Base-by-base conservation (phyloP, 1,284 basidiomycete species). In the Leccinum subrobustum region DNA sequence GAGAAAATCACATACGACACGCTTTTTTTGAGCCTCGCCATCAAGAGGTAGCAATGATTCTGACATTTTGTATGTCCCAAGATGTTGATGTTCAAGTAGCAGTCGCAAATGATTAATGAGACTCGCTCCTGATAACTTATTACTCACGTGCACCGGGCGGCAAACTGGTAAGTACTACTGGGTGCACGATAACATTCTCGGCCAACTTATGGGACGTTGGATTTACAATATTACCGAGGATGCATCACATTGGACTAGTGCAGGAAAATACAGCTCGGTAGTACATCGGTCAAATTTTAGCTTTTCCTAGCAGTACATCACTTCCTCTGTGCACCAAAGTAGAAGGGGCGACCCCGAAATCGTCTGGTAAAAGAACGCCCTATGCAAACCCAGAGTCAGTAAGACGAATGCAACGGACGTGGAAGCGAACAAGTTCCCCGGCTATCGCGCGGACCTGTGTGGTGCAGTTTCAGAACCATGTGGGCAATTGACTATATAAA, bases 271-370 rank as follows among this genome's bases (percentile, higher is more conserved):
- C 48, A 60, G 57, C 27, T 25, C 52, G 60, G 56, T 59, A 61
- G 54, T 56, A 54, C 60, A 68, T 37, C 16, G 25, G 59, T 68
- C 63, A 80, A 60, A 80, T 77, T 60, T 79, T 83, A 9, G 80
- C 77, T 63, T 78, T 83, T 29, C 77, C 78, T 14, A 80, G 62
- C 4, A 73, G 72, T 3, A 73, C 75, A 11, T 79, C 76, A 59
- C 71, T 74, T 33, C 86, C 86, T 76, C 84, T 84, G 73, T 89
- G 81, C 6, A 91, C 83, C 27, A 93, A 74, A 11, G 91, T 93
- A 5, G 91, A 93, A 0, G 91, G 91, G 3, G 91, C 91, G 68
- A 91, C 88, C 12, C 91, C 91, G 70, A 93, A 92, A 59, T 90
- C 85, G 4, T 88, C 85, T 35, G 85, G 81, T 58, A 92, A 73